Base-by-base conservation (phyloP, 129 eudicot genomes). In the Flaveria ramosissima region DNA sequence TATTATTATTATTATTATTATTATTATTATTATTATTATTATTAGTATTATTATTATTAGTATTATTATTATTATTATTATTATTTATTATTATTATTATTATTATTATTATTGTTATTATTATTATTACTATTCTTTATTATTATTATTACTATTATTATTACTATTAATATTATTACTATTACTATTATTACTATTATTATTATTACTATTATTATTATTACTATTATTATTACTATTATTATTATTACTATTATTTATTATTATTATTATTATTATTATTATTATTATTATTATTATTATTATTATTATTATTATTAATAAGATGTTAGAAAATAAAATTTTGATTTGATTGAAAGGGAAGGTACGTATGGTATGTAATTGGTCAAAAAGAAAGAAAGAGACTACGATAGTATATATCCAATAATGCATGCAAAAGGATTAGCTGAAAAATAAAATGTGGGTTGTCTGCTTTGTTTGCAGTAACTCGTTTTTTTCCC, bases 381-480 rank as follows among this genome's bases (percentile, higher is more conserved):
- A 52, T 60, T 70, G 77, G 82, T 78, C 72, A 71, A 71, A 78
- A 78, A 61, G 70, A 65, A 32, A 68, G 73, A 51, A 7, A 42
- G 64, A 36, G 53, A 19, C 53, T 32, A 7, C n/a, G 65, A 36
- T 52, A 11, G 52, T 32, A 8, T 77, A 20, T 5, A 67, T 52
- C 68, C 57, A 77, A 70, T 78, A 61, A 78, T 78, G 65, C 45
- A 78, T 30, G 66, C 71, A 70, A 70, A 30, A 47, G 48, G 76
- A 59, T 69, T 78, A 69, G 76, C 77, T 78, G 72, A 78, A 78
- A 78, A 70, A 70, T 78, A 61, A 45, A 70, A 71, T 78, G 71
- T 78, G 77, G 77, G 78, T 48, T 71, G 83, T 71, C 77, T 56
- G 32, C 63, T 27, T 57, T 26, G 9, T 24, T 36, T 36, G 41